Conservation (phyloP, 768 basidiomycete species). For the Suillus plorans region DNA sequence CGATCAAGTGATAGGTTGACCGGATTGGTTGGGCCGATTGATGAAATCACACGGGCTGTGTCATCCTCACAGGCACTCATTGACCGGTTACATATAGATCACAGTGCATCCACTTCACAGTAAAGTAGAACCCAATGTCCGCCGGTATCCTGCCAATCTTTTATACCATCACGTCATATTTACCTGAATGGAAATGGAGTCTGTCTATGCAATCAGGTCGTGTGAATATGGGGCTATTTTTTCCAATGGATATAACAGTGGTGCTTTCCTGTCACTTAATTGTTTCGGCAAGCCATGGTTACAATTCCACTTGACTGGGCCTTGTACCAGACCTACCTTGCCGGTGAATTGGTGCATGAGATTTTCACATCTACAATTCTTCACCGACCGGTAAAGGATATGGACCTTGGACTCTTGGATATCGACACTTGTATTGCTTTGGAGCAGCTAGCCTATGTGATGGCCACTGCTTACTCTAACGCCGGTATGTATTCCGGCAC, state of each 20-base stretch:
- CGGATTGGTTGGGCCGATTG: background rate
- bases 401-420: background rate
- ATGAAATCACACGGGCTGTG: background rate
- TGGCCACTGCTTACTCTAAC: background rate
- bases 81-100: background rate
- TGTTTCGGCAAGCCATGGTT: background rate
- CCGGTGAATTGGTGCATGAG: background rate
- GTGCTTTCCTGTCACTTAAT: background rate
- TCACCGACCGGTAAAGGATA: background rate
- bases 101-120: background rate
- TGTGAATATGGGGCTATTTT: too few species aligned
- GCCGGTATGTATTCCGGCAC: background rate
- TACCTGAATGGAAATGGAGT: too few species aligned
- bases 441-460: background rate
- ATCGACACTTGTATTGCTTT: background rate
- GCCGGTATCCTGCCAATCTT: background rate
- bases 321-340: background rate
- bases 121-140: background rate
- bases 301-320: background rate
- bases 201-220: too few species aligned
- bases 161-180: too few species aligned
- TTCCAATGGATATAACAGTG: too few species aligned
- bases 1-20: background rate
- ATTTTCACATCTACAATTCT: background rate
- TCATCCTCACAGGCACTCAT: background rate